Conservation (phyloP, 78 protist genomes). For the Dictyostelium brefeldianum region DNA sequence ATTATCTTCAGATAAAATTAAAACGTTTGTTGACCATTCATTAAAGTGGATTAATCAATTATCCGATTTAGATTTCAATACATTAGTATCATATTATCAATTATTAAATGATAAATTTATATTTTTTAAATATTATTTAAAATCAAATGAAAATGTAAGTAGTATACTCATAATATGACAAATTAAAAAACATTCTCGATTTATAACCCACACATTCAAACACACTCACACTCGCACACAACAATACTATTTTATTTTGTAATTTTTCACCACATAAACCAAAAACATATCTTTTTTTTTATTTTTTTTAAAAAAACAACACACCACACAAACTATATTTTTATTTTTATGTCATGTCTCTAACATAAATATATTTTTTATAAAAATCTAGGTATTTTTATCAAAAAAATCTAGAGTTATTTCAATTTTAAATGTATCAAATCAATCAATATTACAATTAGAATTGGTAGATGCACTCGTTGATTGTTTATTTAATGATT, state of each 20-base stretch:
- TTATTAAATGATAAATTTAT: conserved; percentile 4
- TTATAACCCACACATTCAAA: too few species aligned
- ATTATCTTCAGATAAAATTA: not conserved
- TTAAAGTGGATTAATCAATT: not conserved
- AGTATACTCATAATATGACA: too few species aligned
- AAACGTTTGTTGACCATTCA: not conserved
- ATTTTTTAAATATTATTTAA: conserved; percentile 13
- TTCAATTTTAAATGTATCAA: conserved; percentile 11
- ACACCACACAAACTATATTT: not conserved
- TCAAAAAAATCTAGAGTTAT: conserved; percentile 10
- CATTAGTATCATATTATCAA: not conserved
- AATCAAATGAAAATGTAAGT: conserved; percentile 12
- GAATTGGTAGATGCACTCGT: not conserved
- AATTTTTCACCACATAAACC: too few species aligned
- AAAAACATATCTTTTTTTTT: too few species aligned
- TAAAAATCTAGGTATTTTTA: not conserved
- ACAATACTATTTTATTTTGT: too few species aligned
- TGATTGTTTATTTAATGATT: conserved; percentile 15
- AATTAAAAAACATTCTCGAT: too few species aligned
- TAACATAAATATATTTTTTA: too few species aligned
- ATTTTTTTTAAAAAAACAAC: too few species aligned
- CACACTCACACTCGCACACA: too few species aligned
- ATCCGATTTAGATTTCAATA: not conserved
- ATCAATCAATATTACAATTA: conserved; percentile 24
- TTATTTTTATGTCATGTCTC: not conserved